Evolutionary conservation across 352 stramenopile genomes (phyloP).

Genomic region (Pythium aquatile): DNA sequence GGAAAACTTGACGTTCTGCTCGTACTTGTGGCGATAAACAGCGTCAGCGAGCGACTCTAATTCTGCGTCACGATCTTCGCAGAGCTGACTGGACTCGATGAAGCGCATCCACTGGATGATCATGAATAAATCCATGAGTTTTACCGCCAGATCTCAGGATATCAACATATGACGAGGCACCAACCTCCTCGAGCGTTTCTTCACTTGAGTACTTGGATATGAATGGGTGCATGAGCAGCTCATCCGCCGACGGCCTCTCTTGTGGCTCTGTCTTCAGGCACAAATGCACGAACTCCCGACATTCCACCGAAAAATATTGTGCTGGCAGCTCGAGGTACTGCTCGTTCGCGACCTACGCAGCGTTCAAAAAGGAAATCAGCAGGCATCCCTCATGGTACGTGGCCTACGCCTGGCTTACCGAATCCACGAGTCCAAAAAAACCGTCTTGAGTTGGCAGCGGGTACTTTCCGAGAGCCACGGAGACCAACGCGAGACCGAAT

Average conservation of each 20-base stretch:
- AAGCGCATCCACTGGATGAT: constrained; percentile 58
- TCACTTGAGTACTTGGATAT: constrained; percentile 62
- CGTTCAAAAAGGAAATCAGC: background rate
- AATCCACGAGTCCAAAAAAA: constrained; percentile 88
- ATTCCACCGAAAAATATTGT: constrained; percentile 66
- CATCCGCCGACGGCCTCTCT: constrained; percentile 58
- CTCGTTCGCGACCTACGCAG: constrained; percentile 70
- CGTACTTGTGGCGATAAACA: constrained; percentile 78
- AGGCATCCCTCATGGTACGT: background rate
- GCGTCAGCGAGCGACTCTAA: constrained; percentile 68
- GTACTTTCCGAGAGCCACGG: constrained; percentile 80
- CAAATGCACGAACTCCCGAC: constrained; percentile 67
- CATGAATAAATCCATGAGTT: background rate
- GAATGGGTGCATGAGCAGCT: constrained; percentile 70
- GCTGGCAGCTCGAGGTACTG: constrained; percentile 61
- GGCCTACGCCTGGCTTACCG: constrained; percentile 31
- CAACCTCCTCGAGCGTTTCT: constrained; percentile 67
- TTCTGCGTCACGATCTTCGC: constrained; percentile 57
- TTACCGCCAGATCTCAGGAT: too few species aligned
- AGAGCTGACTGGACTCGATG: constrained; percentile 52
- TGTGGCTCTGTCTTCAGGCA: constrained; percentile 70
- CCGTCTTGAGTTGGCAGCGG: constrained; percentile 83
- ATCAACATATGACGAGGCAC: background rate
- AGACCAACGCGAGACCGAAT: constrained; percentile 76
- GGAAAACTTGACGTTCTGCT: constrained; percentile 72